Evolutionary conservation across 352 stramenopile species (phyloP).

Genomic region (Thraustochytrium striatum): DNA sequence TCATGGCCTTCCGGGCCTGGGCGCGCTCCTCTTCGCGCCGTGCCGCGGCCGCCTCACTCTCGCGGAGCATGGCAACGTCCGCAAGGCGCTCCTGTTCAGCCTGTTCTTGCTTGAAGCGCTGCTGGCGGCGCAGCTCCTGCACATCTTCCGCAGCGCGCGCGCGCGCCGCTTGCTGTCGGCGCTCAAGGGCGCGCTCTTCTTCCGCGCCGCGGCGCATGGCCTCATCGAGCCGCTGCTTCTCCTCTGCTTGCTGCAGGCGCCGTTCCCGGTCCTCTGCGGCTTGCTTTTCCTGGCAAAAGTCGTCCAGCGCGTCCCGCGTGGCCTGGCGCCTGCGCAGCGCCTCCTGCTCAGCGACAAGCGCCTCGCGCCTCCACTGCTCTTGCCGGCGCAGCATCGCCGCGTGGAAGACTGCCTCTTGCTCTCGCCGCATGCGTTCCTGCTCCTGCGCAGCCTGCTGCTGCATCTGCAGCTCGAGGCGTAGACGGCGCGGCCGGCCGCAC

Average conservation of each 20-base stretch:
- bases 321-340: neutral
- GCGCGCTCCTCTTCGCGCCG: neutral
- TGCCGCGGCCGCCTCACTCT: neutral
- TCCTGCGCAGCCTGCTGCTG: neutral
- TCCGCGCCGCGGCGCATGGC: neutral
- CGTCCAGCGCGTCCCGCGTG: too few relatives aligned
- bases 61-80: neutral
- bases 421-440: neutral
- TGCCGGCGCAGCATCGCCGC: too few relatives aligned
- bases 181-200: neutral
- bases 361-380: too few relatives aligned
- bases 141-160: neutral
- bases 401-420: too few relatives aligned
- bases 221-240: neutral
- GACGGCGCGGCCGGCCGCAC: neutral
- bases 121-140: neutral
- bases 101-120: neutral
- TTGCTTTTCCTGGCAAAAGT: too few relatives aligned
- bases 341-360: neutral
- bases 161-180: neutral
- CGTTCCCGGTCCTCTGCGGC: neutral
- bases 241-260: neutral
- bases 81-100: neutral
- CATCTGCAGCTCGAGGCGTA: constrained; percentile 1
- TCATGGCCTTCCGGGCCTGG: neutral